These are phyloP conservation scores for Aspergillus pseudoviridinutans DNA, from an alignment of 2,329 filamentous ascomycete genomes.

Conservation along the genomic window DNA sequence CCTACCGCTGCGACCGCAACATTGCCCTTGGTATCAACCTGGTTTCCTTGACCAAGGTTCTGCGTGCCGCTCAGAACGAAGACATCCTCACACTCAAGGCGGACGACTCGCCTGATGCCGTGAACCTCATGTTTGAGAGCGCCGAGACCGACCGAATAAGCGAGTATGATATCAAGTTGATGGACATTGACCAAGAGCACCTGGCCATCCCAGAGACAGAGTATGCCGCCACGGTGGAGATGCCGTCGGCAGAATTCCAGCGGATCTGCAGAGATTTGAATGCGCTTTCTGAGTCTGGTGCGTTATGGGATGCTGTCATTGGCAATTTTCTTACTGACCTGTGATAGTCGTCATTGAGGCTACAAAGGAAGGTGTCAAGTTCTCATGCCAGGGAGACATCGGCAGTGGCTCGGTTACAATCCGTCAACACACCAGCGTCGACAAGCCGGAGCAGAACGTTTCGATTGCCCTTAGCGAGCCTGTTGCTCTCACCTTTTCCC, in stretches of 20 bases:
- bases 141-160: constrained; percentile 81
- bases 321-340: constrained; percentile 16
- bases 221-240: constrained; percentile 83
- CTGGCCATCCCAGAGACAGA: constrained; percentile 98
- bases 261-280: constrained; percentile 91
- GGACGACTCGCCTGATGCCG: constrained; percentile 90
- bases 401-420: constrained; percentile 92
- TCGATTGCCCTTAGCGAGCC: constrained; percentile 89
- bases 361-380: constrained; percentile 95
- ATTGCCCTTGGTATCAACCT: constrained; percentile 98
- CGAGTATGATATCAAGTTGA: constrained; percentile 99
- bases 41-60: constrained; percentile 91
- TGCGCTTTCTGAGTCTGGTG: constrained; percentile 93
- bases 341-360: constrained; percentile 87
- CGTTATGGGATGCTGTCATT: constrained; percentile 28
- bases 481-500: constrained; percentile 90
- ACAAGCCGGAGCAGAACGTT: constrained; percentile 82
- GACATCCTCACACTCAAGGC: constrained; percentile 96
- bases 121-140: constrained; percentile 96
- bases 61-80: constrained; percentile 89
- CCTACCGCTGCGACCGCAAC: constrained; percentile 98
- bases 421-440: constrained; percentile 80
- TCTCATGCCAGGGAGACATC: constrained; percentile 89
- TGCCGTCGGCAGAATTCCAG: constrained; percentile 88
- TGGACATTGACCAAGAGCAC: constrained; percentile 99